Base-by-base conservation (phyloP, 2,329 filamentous ascomycete genomes). In the Sclerotinia subarctica region DNA sequence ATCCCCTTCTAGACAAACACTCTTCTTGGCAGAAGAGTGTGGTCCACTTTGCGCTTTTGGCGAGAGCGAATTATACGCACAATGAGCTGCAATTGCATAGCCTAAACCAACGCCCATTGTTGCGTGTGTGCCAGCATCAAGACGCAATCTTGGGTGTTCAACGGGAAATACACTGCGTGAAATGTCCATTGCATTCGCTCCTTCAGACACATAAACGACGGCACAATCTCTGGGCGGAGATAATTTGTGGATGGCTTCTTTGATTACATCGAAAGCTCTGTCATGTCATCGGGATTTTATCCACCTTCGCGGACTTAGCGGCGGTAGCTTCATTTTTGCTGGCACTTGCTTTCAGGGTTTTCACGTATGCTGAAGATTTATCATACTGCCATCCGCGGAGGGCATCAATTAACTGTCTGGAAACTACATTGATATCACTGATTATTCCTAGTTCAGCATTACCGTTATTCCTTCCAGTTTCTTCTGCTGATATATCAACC, bases 131-230 rank as follows among this genome's bases (percentile, higher is more conserved):
- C 85, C 85, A 3, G 85, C 85, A 74, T 87, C 85, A 29, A 88
- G 81, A 29, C 83, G 81, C 21, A 85, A 80, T 24, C 85, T 81
- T 3, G 85, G 85, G 70, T 85, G 80, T 42, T 84, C 78, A 24
- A 87, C 78, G 0, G 82, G 80, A 73, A 87, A 87, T 54, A 82
- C 79, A 17, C 82, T 83, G 26, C 85, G 82, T 2, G 83, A 85
- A 65, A 87, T 86, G 71, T 87, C 85, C 85, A 87, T 88, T 8
- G 85, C 86, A 72, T 86, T 86, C 11, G 85, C 84, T 8, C 85
- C 85, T 77, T 87, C 84, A 1, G 83, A 85, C 47, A 87, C 78
- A 70, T 86, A 87, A 29, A 86, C 82, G 32, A 86, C 80, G 54
- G 79, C 76, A 29, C 81, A 83, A 17, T 82, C 75, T 52, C 79